phyloP scores from a whole-genome alignment of 176 grass and related monocot species.

The Saccharum spontaneum region DNA sequence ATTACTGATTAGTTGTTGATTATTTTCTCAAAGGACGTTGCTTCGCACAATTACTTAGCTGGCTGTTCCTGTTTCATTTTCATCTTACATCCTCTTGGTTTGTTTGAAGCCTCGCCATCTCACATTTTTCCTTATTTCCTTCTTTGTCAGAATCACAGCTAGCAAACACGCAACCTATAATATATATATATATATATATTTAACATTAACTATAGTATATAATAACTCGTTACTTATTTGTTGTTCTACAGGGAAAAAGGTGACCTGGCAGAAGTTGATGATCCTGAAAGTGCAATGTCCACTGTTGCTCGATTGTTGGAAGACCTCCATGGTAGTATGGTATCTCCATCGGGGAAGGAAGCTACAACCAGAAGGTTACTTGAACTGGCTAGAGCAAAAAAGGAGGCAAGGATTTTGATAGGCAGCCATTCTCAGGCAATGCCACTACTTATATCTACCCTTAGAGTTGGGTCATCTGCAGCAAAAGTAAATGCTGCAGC shows the following conservation, averaged over 20 bases:
- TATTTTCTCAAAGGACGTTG: not conserved
- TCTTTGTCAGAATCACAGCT: not conserved
- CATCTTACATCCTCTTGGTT: conserved; percentile 5
- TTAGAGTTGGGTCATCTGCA: conserved; percentile 65
- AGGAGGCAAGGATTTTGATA: conserved; percentile 77
- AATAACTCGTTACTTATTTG: conserved; percentile 2
- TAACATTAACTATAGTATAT: not conserved
- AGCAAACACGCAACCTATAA: not conserved
- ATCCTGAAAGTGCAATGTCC: conserved; percentile 66
- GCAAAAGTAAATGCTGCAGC: conserved; percentile 86
- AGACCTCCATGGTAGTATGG: conserved; percentile 76
- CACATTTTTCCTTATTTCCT: not conserved
- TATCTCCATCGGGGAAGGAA: conserved; percentile 70
- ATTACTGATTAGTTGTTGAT: not conserved
- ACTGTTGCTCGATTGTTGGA: conserved; percentile 83
- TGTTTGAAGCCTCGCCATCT: conserved; percentile 12
- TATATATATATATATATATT: no score
- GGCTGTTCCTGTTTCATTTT: conserved; percentile 21
- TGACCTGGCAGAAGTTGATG: conserved; percentile 72
- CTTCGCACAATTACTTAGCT: conserved; percentile 27
- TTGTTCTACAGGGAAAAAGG: conserved; percentile 59
- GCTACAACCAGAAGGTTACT: conserved; percentile 63
- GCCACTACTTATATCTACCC: conserved; percentile 86
- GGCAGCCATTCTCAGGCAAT: conserved; percentile 93
- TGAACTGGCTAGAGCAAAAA: conserved; percentile 66